Evolutionary conservation across 108 stramenopile species (phyloP).

Genomic region (Conticribra weissflogii): DNA sequence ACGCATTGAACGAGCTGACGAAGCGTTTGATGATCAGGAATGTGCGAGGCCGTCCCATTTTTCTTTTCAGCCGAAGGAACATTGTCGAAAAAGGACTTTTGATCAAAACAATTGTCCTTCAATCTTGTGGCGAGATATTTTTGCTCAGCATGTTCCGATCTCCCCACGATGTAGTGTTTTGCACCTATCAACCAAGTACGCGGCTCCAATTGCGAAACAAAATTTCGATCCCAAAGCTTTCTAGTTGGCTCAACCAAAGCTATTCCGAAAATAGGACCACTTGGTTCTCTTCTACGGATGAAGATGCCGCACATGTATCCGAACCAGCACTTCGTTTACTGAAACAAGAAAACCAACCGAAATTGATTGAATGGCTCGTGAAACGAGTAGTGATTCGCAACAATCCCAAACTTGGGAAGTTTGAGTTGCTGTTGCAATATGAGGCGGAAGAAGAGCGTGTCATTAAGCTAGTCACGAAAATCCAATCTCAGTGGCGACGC

Average conservation of each 20-base stretch:
- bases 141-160: conserved; percentile 48
- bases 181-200: conserved; percentile 42
- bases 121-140: conserved; percentile 33
- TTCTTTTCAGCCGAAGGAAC: conserved; percentile 48
- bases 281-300: background rate
- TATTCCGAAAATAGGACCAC: conserved; percentile 3
- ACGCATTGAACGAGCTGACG: conserved; percentile 21
- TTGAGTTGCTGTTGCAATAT: conserved; percentile 42
- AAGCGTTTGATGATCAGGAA: conserved; percentile 37
- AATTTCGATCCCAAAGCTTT: conserved; percentile 14
- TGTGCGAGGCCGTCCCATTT: conserved; percentile 37
- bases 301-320: no score
- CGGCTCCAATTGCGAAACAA: conserved; percentile 30
- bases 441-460: conserved; percentile 51
- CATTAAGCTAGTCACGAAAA: conserved; percentile 39
- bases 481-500: conserved; percentile 56
- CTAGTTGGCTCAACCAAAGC: conserved; percentile 15
- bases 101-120: conserved; percentile 32
- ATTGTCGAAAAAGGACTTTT: conserved; percentile 46
- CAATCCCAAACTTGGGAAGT: conserved; percentile 25
- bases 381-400: conserved; percentile 42
- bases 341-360: conserved; percentile 21
- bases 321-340: conserved; percentile 23
- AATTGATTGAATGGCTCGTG: conserved; percentile 55
- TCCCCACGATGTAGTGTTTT: conserved; percentile 46